Evolutionary conservation across 2,329 filamentous ascomycete genomes (phyloP).

Genomic region (Apiospora rasikravindrae): DNA sequence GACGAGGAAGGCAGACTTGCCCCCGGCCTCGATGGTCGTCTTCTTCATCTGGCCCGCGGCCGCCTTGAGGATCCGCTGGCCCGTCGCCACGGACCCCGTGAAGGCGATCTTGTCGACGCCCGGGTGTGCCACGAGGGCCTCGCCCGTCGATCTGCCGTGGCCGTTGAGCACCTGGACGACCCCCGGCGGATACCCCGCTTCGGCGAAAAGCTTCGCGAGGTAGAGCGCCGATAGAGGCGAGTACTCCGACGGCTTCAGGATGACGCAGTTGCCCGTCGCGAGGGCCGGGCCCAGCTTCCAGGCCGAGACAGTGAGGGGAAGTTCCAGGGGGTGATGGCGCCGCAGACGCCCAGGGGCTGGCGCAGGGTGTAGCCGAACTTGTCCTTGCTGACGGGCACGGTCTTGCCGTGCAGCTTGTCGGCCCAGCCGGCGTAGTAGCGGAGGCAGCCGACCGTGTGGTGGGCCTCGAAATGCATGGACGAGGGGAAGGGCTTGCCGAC

Average conservation of each 20-base stretch:
- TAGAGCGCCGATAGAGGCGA: slow-evolving; percentile 73
- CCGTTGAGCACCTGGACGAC: slow-evolving; percentile 80
- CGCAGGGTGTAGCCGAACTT: slow-evolving; percentile 84
- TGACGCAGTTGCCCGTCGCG: slow-evolving; percentile 73
- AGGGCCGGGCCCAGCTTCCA: slow-evolving; percentile 84
- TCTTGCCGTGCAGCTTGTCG: slow-evolving; percentile 89
- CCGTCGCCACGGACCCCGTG: slow-evolving; percentile 76
- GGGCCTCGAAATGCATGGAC: slow-evolving; percentile 75
- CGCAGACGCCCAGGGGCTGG: slow-evolving; percentile 75
- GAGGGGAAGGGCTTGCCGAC: slow-evolving; percentile 82
- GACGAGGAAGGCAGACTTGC: slow-evolving; percentile 82
- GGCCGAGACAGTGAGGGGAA: slow-evolving; percentile 80
- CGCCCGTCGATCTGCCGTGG: slow-evolving; percentile 78
- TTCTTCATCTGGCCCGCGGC: slow-evolving; percentile 80
- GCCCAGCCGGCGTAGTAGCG: slow-evolving; percentile 91
- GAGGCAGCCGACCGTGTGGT: slow-evolving; percentile 68
- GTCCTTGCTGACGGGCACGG: slow-evolving; percentile 76
- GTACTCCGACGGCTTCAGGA: slow-evolving; percentile 79
- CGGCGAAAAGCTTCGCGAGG: slow-evolving; percentile 68
- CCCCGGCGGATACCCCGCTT: slow-evolving; percentile 80
- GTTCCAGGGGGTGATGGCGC: slow-evolving; percentile 90
- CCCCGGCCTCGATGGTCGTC: slow-evolving; percentile 79
- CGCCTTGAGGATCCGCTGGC: slow-evolving; percentile 79
- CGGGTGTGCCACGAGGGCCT: slow-evolving; percentile 77
- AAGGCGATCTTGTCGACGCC: slow-evolving; percentile 84